Percentiles rank a stretch among this genome's conserved stretches.
These are phyloP conservation scores for Tetrapisispora iriomotensis DNA, from an alignment of 805 yeast genomes.

Conservation along the genomic window DNA sequence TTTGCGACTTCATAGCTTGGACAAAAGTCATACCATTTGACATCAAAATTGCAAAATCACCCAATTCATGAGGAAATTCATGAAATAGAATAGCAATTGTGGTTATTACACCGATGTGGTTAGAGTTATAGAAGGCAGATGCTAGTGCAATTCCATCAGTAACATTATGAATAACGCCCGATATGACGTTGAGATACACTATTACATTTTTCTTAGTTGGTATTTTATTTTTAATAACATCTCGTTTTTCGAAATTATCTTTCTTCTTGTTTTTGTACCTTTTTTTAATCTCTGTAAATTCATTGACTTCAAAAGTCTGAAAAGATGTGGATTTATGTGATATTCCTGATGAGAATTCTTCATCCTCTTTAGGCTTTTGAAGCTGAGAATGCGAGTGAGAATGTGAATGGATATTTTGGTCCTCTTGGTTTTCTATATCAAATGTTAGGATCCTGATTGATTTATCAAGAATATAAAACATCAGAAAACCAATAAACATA, in stretches of 20 bases:
- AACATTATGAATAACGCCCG: slow-evolving; percentile 65
- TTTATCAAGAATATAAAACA: slow-evolving; percentile 57
- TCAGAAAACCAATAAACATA: slow-evolving; percentile 50
- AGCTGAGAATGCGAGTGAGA: slow-evolving; percentile 37
- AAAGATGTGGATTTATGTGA: neutral
- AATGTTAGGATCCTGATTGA: slow-evolving; percentile 36
- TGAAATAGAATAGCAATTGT: slow-evolving; percentile 64
- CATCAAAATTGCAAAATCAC: slow-evolving; percentile 66
- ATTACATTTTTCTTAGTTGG: slow-evolving; percentile 30
- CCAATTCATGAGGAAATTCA: slow-evolving; percentile 75
- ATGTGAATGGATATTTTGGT: slow-evolving; percentile 30
- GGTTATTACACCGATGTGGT: slow-evolving; percentile 55
- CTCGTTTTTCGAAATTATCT: neutral
- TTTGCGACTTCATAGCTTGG: slow-evolving; percentile 59
- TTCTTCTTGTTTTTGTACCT: too few species aligned
- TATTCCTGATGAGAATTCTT: neutral
- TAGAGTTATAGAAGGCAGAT: slow-evolving; percentile 54
- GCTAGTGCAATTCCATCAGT: slow-evolving; percentile 73
- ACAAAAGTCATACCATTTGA: slow-evolving; percentile 54
- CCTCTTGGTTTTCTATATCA: slow-evolving; percentile 9
- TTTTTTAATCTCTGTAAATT: slow-evolving; percentile 9
- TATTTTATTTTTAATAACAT: neutral
- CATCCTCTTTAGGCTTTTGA: neutral
- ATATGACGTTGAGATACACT: slow-evolving; percentile 55
- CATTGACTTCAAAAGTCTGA: too few species aligned